Conservation (phyloP, 139 green algal genomes). For the Tetratostichococcus sp. region DNA sequence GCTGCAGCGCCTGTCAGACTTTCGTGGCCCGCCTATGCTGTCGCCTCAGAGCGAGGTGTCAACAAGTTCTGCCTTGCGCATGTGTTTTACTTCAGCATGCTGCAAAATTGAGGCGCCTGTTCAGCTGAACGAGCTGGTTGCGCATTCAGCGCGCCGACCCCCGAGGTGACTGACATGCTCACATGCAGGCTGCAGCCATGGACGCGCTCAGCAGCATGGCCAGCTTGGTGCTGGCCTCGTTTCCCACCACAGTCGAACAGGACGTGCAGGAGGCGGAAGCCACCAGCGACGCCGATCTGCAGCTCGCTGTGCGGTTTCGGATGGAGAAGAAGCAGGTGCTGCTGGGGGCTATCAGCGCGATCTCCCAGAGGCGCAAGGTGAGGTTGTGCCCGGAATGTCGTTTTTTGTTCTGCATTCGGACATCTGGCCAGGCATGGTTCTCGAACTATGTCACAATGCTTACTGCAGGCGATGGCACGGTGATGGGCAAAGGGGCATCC, state of each 20-base stretch:
- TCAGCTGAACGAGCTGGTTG: no score
- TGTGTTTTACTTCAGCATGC: no score
- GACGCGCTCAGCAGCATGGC: conserved; percentile 47
- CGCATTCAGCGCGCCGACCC: no score
- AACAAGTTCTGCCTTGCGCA: no score
- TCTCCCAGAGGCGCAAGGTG: conserved; percentile 30
- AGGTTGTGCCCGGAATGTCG: neutral
- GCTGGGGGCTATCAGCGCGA: conserved; percentile 23
- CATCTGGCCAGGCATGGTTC: no score
- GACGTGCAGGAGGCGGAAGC: conserved; percentile 25
- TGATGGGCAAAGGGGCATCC: no score
- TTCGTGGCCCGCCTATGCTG: conserved; percentile 24
- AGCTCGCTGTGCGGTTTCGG: conserved; percentile 52
- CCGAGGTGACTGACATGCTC: no score
- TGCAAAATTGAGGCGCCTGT: no score
- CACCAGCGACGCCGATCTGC: conserved; percentile 30
- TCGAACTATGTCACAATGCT: no score
- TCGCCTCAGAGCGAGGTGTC: conserved; percentile 28
- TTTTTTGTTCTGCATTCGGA: no score
- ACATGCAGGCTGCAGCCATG: conserved; percentile 31
- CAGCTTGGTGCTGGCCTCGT: conserved; percentile 47
- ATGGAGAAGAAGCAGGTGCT: conserved; percentile 60
- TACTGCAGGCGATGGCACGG: no score
- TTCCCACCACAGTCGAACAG: conserved; percentile 42
- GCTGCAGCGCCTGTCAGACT: conserved; percentile 6